Evolutionary conservation across 768 basidiomycete genomes (phyloP), one percentile per base, ranked within the genome.

Genomic region (Calocybe gangraenosa): DNA sequence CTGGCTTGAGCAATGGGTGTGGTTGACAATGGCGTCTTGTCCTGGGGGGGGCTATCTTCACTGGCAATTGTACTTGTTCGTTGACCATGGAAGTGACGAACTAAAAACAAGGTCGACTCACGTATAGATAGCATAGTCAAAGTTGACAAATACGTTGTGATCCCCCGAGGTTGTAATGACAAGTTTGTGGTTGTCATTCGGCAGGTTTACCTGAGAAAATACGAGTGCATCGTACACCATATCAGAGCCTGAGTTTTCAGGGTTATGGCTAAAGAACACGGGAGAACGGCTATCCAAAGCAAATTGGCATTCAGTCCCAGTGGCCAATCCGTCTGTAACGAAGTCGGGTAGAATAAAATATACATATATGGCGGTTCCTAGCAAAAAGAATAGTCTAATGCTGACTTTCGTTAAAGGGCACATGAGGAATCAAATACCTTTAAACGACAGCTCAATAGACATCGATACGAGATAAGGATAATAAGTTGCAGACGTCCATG

Each of bases 41-140:
- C n/a, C n/a, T n/a, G n/a, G n/a, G n/a, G n/a, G n/a, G n/a, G n/a
- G n/a, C n/a, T n/a, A n/a, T n/a, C n/a, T n/a, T n/a, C n/a, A n/a
- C n/a, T n/a, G n/a, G n/a, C n/a, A n/a, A n/a, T n/a, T n/a, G n/a
- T n/a, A n/a, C n/a, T n/a, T n/a, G n/a, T n/a, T n/a, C n/a, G n/a
- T 5, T 11, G 11, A 5, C 11, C 11, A n/a, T n/a, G n/a, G n/a
- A n/a, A n/a, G n/a, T n/a, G 22, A 13, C 13, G 36, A 21, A 2
- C 13, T n/a, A n/a, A n/a, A n/a, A n/a, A n/a, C n/a, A 20, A 35
- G 18, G 25, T n/a, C n/a, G 11, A 51, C 65, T 42, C 46, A 66
- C 66, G 64, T 66, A 51, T 68, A 68, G 15, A 62, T 59, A 6
- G 64, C 65, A 50, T 65, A 68, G 52, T 68, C 65, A 53, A 68